Evolutionary conservation across 441 rosid genomes (phyloP).

Genomic region (Lepidium campestre): DNA sequence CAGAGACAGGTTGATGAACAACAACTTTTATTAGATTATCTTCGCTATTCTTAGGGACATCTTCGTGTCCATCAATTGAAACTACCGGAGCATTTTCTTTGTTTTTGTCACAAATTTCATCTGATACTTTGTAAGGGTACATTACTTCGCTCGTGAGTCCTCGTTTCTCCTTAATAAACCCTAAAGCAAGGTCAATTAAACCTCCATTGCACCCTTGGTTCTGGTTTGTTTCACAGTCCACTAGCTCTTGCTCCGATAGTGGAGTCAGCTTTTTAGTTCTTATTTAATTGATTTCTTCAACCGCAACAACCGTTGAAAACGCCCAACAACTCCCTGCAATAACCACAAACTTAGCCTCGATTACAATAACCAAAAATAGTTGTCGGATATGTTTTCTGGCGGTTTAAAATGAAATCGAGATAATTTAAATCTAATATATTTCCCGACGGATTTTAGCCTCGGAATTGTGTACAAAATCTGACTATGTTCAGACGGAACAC

Average conservation of each 20-base stretch:
- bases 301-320: conserved; percentile 42
- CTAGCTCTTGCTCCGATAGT: conserved; percentile 42
- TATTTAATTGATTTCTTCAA: conserved; percentile 33
- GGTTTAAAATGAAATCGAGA: too few species aligned
- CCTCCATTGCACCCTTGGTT: conserved; percentile 43
- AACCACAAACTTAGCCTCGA: background rate
- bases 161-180: conserved; percentile 32
- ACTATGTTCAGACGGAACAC: too few species aligned
- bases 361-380: too few species aligned
- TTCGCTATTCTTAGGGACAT: conserved; percentile 34
- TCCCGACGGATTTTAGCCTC: too few species aligned
- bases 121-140: conserved; percentile 35
- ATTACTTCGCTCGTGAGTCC: conserved; percentile 30
- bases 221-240: conserved; percentile 29
- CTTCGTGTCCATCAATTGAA: conserved; percentile 35
- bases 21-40: conserved; percentile 37
- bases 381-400: too few species aligned
- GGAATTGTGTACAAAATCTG: too few species aligned
- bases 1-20: conserved; percentile 38
- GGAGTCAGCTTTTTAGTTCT: conserved; percentile 20
- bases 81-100: conserved; percentile 27
- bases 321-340: conserved; percentile 45
- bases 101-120: conserved; percentile 29
- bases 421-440: too few species aligned
- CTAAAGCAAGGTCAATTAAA: conserved; percentile 35